These are phyloP conservation scores for Citrus glauca DNA, from an alignment of 345 rosid species.

Conservation along the genomic window DNA sequence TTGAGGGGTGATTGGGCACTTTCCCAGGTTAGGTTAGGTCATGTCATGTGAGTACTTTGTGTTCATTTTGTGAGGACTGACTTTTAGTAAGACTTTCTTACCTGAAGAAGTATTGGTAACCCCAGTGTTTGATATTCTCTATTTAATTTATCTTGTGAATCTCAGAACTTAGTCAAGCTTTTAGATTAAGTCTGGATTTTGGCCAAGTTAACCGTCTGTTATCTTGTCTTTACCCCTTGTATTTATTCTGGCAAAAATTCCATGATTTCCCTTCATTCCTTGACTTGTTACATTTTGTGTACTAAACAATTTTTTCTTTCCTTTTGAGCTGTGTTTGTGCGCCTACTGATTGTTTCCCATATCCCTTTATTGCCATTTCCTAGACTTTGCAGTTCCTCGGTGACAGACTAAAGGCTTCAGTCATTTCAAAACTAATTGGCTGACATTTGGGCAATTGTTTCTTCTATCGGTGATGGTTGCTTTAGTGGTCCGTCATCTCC, in stretches of 20 bases:
- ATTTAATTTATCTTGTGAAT: neutral
- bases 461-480: neutral
- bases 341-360: conserved; percentile 29
- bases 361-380: conserved; percentile 30
- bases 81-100: neutral
- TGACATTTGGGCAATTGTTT: conserved; percentile 17
- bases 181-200: conserved; percentile 4
- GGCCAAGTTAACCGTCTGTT: neutral
- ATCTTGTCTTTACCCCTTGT: neutral
- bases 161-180: neutral
- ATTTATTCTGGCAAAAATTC: neutral
- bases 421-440: conserved; percentile 19
- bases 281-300: conserved; percentile 10
- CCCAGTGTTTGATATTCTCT: neutral
- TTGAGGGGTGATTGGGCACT: neutral
- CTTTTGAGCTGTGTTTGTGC: neutral
- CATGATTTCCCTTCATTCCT: neutral
- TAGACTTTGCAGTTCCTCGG: conserved; percentile 80
- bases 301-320: neutral
- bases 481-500: conserved; percentile 6
- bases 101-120: neutral
- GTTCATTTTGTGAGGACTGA: neutral
- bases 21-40: neutral
- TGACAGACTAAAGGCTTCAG: conserved; percentile 33
- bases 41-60: neutral